Conservation (phyloP, 768 basidiomycete species). For the Lactarius psammicola region DNA sequence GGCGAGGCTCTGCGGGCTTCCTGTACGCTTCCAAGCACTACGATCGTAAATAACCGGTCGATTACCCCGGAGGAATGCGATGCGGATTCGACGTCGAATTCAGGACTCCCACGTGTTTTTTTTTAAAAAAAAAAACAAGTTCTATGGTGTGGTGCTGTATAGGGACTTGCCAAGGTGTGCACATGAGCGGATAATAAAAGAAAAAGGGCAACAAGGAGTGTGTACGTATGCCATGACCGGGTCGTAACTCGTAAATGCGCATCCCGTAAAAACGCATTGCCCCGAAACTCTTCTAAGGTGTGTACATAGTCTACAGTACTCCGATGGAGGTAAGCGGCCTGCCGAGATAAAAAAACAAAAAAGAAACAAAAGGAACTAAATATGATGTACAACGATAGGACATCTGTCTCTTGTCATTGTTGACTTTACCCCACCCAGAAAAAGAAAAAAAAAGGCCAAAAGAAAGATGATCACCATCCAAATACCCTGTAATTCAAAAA, state of each 20-base stretch:
- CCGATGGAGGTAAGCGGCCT: not conserved
- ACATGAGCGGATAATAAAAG: no score
- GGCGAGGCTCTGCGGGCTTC: not conserved
- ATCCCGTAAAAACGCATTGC: not conserved
- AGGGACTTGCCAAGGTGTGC: no score
- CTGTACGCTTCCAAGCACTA: not conserved
- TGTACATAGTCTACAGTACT: not conserved
- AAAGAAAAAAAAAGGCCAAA: not conserved
- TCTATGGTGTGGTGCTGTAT: no score
- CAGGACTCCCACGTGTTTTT: no score
- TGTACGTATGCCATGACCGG: not conserved
- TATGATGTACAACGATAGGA: not conserved
- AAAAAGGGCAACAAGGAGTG: not conserved
- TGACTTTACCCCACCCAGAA: not conserved
- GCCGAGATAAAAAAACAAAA: not conserved
- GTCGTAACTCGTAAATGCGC: not conserved
- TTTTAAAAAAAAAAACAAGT: no score
- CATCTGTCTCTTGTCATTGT: not conserved
- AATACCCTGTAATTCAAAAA: slow-evolving; percentile 10
- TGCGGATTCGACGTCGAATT: not conserved
- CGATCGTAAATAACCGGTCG: not conserved
- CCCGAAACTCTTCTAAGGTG: not conserved
- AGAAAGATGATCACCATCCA: slow-evolving; percentile 3
- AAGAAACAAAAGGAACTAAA: not conserved
- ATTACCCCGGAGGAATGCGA: not conserved